A percentile compares a stretch with the other conserved stretches of the same genome.
Evolutionary conservation across 148 eudicot species (phyloP).

Genomic region (Pharnaceum exiguum): DNA sequence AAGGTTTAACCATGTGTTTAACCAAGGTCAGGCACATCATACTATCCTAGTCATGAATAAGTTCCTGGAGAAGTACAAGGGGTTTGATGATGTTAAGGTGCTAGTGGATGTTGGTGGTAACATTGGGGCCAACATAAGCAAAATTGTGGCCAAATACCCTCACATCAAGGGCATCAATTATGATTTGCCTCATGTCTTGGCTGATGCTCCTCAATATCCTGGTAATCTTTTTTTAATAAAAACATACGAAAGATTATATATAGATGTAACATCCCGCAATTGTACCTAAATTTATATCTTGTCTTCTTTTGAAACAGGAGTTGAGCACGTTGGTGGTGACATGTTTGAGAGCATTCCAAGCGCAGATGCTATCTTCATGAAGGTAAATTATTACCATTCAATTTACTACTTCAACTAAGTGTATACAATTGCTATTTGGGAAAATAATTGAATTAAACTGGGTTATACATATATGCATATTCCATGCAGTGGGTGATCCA

Average conservation of each 20-base stretch:
- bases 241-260: too few species aligned
- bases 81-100: slow-evolving; percentile 37
- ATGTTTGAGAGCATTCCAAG: slow-evolving; percentile 49
- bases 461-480: background rate
- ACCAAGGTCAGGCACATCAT: slow-evolving; percentile 30
- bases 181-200: slow-evolving; percentile 39
- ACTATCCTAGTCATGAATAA: slow-evolving; percentile 30
- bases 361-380: slow-evolving; percentile 43
- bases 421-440: background rate
- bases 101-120: slow-evolving; percentile 55
- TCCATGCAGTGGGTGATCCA: slow-evolving; percentile 38
- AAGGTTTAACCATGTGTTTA: slow-evolving; percentile 31
- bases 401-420: background rate
- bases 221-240: too few species aligned
- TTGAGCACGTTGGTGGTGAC: slow-evolving; percentile 55
- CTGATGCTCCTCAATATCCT: slow-evolving; percentile 43
- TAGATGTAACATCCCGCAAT: background rate
- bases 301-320: slow-evolving; percentile 13
- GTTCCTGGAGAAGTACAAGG: slow-evolving; percentile 37
- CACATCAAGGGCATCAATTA: slow-evolving; percentile 43
- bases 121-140: slow-evolving; percentile 35
- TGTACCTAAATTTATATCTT: background rate
- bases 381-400: too few species aligned
- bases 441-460: background rate
- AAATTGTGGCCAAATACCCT: slow-evolving; percentile 40